Conservation (phyloP, 495 filamentous ascomycete genomes). For the Penicillium arizonense region DNA sequence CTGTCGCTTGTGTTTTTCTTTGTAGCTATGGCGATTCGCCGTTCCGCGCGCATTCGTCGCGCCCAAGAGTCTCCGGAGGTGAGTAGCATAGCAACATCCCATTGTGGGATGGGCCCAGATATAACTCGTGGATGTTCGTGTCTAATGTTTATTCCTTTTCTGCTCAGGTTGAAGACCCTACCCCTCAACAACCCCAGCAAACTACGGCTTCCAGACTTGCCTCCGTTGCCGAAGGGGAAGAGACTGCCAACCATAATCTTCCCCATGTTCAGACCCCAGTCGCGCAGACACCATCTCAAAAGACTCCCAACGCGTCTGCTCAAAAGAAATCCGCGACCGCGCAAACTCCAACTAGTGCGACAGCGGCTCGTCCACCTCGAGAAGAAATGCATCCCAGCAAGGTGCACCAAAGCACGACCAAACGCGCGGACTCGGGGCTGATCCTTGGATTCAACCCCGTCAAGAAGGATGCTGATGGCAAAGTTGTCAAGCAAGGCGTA, state of each 20-base stretch:
- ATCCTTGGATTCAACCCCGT: slow-evolving; percentile 68
- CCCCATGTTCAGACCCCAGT: slow-evolving; percentile 19
- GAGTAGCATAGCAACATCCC: slow-evolving; percentile 22
- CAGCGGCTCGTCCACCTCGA: slow-evolving; percentile 46
- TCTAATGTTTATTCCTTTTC: slow-evolving; percentile 5
- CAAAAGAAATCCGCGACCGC: slow-evolving; percentile 27
- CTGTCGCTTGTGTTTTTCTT: neutral
- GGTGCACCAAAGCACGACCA: slow-evolving; percentile 66
- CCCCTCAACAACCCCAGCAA: slow-evolving; percentile 15
- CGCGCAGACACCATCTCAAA: slow-evolving; percentile 17
- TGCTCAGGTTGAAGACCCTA: slow-evolving; percentile 11
- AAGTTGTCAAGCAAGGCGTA: slow-evolving; percentile 28
- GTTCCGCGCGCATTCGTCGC: slow-evolving; percentile 40
- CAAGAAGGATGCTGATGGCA: slow-evolving; percentile 42
- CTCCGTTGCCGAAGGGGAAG: slow-evolving; percentile 41
- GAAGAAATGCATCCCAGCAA: slow-evolving; percentile 81
- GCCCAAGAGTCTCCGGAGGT: slow-evolving; percentile 27
- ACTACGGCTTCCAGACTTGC: slow-evolving; percentile 19
- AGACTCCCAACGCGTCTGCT: slow-evolving; percentile 13
- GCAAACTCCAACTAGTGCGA: slow-evolving; percentile 49
- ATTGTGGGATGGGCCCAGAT: slow-evolving; percentile 12
- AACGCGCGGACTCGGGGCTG: slow-evolving; percentile 62
- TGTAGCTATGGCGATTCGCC: slow-evolving; percentile 37
- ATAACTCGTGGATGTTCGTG: neutral
- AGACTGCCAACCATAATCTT: slow-evolving; percentile 18